These are phyloP conservation scores for Talaromyces verruculosus DNA, from an alignment of 2,329 filamentous ascomycete species.

Conservation along the genomic window DNA sequence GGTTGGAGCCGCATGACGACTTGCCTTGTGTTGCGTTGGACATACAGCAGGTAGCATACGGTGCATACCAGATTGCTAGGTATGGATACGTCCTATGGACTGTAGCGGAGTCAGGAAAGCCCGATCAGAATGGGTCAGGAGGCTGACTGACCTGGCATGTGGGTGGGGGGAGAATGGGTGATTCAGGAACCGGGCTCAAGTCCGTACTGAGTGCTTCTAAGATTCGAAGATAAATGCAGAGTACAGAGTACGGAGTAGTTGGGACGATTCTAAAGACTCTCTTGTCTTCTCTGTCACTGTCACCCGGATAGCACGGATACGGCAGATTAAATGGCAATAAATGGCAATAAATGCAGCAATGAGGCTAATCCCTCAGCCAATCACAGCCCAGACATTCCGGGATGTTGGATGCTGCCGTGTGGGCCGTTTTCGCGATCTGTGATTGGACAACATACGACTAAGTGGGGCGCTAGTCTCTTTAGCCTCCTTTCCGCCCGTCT, in stretches of 20 bases:
- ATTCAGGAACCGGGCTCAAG: no score
- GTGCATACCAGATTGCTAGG: not conserved
- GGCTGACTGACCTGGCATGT: not conserved
- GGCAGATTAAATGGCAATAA: not conserved
- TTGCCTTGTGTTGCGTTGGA: not conserved
- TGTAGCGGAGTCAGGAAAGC: not conserved
- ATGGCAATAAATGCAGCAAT: not conserved
- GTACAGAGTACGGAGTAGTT: no score
- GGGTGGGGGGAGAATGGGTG: no score
- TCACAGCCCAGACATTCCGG: not conserved
- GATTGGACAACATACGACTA: not conserved
- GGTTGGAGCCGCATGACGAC: not conserved
- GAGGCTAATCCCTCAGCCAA: not conserved
- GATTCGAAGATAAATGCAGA: no score
- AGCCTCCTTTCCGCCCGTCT: not conserved
- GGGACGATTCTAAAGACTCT: no score
- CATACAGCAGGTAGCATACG: not conserved
- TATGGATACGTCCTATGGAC: not conserved
- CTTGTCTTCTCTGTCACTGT: not conserved
- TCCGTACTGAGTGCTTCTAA: no score
- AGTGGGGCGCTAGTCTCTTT: not conserved
- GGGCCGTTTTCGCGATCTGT: not conserved
- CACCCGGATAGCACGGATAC: conserved; percentile 1
- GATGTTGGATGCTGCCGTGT: not conserved
- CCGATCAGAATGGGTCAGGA: not conserved